Evolutionary conservation across 176 grass and related monocot genomes (phyloP).

Genomic region (Oryza meridionalis): DNA sequence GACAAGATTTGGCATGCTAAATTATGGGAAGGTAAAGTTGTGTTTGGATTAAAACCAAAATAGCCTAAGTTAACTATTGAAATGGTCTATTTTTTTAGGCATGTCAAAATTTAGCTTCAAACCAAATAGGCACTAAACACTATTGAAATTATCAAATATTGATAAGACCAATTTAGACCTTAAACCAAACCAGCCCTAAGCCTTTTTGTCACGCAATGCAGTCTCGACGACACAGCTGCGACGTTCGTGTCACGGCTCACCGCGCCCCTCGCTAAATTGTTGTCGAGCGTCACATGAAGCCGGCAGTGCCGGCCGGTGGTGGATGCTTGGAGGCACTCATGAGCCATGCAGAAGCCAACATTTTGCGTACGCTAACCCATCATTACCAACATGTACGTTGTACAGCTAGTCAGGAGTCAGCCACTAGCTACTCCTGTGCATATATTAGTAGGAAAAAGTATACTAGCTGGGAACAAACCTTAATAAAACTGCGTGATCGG

Average conservation of each 20-base stretch:
- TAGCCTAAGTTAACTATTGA: too few relatives aligned
- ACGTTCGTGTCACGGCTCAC: conserved; percentile 10
- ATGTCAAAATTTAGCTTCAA: too few relatives aligned
- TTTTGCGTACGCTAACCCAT: neutral
- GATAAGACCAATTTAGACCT: too few relatives aligned
- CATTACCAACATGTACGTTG: neutral
- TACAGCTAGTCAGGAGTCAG: neutral
- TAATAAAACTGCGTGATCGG: neutral
- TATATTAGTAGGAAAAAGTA: neutral
- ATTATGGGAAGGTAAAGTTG: too few relatives aligned
- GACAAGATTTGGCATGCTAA: too few relatives aligned
- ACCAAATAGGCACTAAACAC: too few relatives aligned
- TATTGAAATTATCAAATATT: too few relatives aligned
- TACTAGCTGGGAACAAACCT: neutral
- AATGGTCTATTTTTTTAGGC: too few relatives aligned
- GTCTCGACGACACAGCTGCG: neutral
- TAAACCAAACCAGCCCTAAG: too few relatives aligned
- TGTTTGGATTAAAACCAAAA: too few relatives aligned
- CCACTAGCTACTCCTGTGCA: neutral
- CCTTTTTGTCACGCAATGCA: neutral
- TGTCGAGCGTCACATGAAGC: neutral
- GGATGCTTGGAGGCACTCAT: neutral
- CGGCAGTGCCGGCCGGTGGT: neutral
- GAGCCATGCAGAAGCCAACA: neutral
- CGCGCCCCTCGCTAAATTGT: neutral